Evolutionary conservation across 2,329 filamentous ascomycete species (phyloP), one percentile per base, ranked within the genome.

Genomic region (Phialocephala sp.): DNA sequence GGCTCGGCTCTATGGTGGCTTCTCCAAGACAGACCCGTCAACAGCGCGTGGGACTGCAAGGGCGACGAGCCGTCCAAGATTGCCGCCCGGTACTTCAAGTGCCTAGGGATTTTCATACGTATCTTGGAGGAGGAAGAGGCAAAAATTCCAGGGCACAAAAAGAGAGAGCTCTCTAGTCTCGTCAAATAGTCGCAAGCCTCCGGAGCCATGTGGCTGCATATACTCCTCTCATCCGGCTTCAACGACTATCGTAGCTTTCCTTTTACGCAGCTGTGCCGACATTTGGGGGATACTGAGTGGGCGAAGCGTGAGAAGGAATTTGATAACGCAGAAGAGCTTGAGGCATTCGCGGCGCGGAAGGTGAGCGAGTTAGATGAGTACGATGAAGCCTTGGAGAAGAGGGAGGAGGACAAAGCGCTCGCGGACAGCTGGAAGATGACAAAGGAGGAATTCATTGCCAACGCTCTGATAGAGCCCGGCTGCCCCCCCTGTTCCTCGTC

Each of bases 1-100:
- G 75, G 69, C 66, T 77, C 58, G 39, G 58, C 76, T 50, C 77
- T 74, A 11, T 78, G 72, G 75, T 79, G 73, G 77, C 75, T 79
- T 64, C 68, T 70, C 22, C 67, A 69, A 66, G 64, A 68, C 37
- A 58, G 64, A 66, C 64, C 60, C 2, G 60, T 64, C 41, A 68
- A 68, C 35, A n/a, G n/a, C n/a, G n/a, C n/a, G n/a, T 64, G 60
- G 63, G 66, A 68, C 60, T 66, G 20, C 24, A 58, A 57, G 56
- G 66, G 47, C 41, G 56, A 66, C 39, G 54, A 68, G 64, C 59
- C 55, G 32, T 59, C 64, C 32, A 59, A 65, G 54, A 61, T 68
- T 61, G 62, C 52, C 56, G 60, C 66, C 54, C 66, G 66, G 61
- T 66, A 64, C 55, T 64, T 60, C 50, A 68, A 66, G 20, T 68